Base-by-base conservation (phyloP, 2,329 filamentous ascomycete genomes). In the Fusarium setosum region DNA sequence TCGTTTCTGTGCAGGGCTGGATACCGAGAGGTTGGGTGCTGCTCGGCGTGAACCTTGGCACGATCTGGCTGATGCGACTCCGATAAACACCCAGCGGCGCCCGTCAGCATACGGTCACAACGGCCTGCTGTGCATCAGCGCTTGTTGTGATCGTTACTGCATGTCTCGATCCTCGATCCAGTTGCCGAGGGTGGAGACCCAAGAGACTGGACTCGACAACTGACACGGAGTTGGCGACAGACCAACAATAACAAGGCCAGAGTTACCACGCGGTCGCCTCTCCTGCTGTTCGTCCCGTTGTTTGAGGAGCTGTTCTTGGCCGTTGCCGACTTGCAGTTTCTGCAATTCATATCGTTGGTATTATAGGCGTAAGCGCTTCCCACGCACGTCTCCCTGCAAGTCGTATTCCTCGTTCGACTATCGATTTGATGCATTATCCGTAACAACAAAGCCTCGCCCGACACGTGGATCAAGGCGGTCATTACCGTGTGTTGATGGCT, bases 401-500 rank as follows among this genome's bases (percentile, higher is more conserved):
- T 38, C 29, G 40, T 61, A 50, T 60, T 35, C 18, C 45, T 37
- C 26, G 42, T 37, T 57, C 40, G 38, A 47, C 40, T 44, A 49
- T 64, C 38, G 40, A 49, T 23, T 32, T 49, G 47, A 35, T 51
- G 48, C 31, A 49, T 52, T 41, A 51, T 55, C 52, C 37, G 50
- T 61, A 38, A 40, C 23, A 24, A 21, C 29, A 44, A 29, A 61
- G 51, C 40, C 31, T 52, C 31, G 21, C 23, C 21, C 55, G 40
- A 68, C 65, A 68, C 56, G 65, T 68, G 64, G 64, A 62, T 49
- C 56, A 23, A 55, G 47, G 54, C 42, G 40, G 60, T 29, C 34
- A 44, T 52, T 34, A 31, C 31, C 38, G 45, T 51, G 47, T 52
- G 29, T 24, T 44, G 18, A 45, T 54, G 50, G 51, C 60, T 65